Evolutionary conservation across 2,329 filamentous ascomycete species (phyloP), one percentile per base, ranked within the genome.

Genomic region (Orbilia ellipsospora): DNA sequence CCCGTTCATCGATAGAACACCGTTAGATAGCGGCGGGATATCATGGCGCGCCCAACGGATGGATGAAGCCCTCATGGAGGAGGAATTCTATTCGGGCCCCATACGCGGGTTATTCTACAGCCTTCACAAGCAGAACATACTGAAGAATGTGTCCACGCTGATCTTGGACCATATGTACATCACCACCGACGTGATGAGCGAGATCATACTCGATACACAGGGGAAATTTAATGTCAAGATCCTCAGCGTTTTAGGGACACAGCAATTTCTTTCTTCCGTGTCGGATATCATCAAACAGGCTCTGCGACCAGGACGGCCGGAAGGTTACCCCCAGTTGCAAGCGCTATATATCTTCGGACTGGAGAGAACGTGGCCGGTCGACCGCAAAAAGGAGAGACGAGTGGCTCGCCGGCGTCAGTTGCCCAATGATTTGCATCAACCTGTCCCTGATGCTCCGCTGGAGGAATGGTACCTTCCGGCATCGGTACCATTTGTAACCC

Each of bases 61-160:
- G 62, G 69, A 73, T 20, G 69, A 73, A 52, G 48, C 62, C 15
- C 56, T 67, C 10, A 63, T 62, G 10, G 62, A 67, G 31, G 62
- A 73, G 31, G 62, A 67, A 16, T 67, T 73, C 62, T 67, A 45
- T 28, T 66, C 61, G 8, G 62, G 69, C 10, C 69, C 69, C 10
- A n/a, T 62, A 1, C 55, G 48, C 18, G 62, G 69, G 16, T 57
- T 73, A 16, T 73, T 73, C 15, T 67, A 73, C 63, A 23, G 26
- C 15, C 56, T 73, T 5, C 59, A 55, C 1, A 65, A 60, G 16
- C 62, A 56, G 12, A 23, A 59, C 12, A 55, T 73, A 6, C 42
- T 73, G 8, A 36, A 50, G 13, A 67, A 73, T 48, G 62, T 73
- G 1, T 57, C 48, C 18, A 73, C 69, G 2, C 20, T 73, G 15